A percentile compares a stretch with the other conserved stretches of the same genome.
Conservation (phyloP, 2,329 filamentous ascomycete genomes). For the Neurospora crassa region DNA sequence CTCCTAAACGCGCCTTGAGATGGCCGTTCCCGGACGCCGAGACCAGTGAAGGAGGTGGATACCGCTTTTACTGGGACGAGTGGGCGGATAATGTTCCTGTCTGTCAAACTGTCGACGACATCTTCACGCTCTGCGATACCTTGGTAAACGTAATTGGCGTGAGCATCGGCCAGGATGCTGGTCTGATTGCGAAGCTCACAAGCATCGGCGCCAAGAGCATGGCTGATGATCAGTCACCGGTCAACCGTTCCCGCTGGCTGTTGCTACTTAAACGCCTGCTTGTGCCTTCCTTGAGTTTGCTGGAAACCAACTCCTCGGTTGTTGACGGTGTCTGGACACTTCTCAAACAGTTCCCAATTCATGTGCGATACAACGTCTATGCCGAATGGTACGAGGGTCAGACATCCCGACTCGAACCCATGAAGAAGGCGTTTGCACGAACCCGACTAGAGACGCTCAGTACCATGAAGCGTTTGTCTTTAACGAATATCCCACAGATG, state of each 20-base stretch:
- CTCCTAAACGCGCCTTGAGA: conserved; percentile 58
- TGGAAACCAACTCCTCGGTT: conserved; percentile 71
- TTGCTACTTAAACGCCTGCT: conserved; percentile 74
- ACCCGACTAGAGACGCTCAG: conserved; percentile 72
- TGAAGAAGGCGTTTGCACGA: conserved; percentile 68
- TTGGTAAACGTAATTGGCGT: conserved; percentile 79
- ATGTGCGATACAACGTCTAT: conserved; percentile 78
- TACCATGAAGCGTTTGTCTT: conserved; percentile 80
- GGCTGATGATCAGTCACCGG: conserved; percentile 55
- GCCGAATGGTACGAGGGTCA: conserved; percentile 83
- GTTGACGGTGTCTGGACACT: conserved; percentile 83
- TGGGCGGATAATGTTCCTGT: conserved; percentile 91
- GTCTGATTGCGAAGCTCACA: conserved; percentile 71
- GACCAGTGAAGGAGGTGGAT: conserved; percentile 65
- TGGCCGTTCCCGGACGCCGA: conserved; percentile 82
- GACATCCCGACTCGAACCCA: conserved; percentile 65
- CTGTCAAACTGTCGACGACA: conserved; percentile 82
- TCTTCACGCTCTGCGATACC: conserved; percentile 78
- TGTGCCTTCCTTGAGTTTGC: conserved; percentile 81
- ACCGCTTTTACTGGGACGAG: conserved; percentile 95
- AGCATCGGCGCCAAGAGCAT: conserved; percentile 75
- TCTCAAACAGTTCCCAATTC: conserved; percentile 66
- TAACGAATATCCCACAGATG: conserved; percentile 78
- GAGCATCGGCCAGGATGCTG: conserved; percentile 77
- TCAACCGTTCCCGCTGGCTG: conserved; percentile 71